Evolutionary conservation across 495 filamentous ascomycete species (phyloP).

Genomic region (Durotheca rogersii): DNA sequence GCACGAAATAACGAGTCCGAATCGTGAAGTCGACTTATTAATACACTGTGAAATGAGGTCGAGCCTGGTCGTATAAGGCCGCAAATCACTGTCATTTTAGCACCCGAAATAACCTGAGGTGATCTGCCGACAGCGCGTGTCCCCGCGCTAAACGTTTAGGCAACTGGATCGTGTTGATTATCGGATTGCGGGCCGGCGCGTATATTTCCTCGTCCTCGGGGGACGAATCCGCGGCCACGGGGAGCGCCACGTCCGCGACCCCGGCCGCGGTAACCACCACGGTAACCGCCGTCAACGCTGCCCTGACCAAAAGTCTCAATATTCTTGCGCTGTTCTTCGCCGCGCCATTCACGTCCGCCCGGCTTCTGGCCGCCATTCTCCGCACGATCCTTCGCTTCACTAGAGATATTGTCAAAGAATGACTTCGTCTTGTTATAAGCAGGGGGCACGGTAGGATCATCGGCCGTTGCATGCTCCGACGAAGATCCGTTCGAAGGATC

Average conservation of each 20-base stretch:
- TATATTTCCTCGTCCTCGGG: constrained; percentile 45
- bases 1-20: constrained; percentile 24
- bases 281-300: constrained; percentile 83
- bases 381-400: constrained; percentile 86
- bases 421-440: constrained; percentile 81
- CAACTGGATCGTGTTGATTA: constrained; percentile 25
- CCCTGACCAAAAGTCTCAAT: constrained; percentile 99
- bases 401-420: constrained; percentile 98
- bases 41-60: constrained; percentile 29
- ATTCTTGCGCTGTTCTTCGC: constrained; percentile 91
- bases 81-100: background rate
- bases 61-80: background rate
- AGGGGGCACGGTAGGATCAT: constrained; percentile 41
- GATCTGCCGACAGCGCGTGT: background rate
- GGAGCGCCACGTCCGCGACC: constrained; percentile 64
- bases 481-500: constrained; percentile 50
- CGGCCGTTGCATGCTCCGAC: constrained; percentile 31
- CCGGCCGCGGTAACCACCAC: constrained; percentile 68
- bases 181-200: constrained; percentile 36
- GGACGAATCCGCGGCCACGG: constrained; percentile 51
- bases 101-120: background rate
- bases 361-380: constrained; percentile 63
- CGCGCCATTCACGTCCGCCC: constrained; percentile 87
- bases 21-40: constrained; percentile 32
- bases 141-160: background rate